These are phyloP conservation scores for Dictyostelium brefeldianum DNA, from an alignment of 78 protist species.

Conservation along the genomic window DNA sequence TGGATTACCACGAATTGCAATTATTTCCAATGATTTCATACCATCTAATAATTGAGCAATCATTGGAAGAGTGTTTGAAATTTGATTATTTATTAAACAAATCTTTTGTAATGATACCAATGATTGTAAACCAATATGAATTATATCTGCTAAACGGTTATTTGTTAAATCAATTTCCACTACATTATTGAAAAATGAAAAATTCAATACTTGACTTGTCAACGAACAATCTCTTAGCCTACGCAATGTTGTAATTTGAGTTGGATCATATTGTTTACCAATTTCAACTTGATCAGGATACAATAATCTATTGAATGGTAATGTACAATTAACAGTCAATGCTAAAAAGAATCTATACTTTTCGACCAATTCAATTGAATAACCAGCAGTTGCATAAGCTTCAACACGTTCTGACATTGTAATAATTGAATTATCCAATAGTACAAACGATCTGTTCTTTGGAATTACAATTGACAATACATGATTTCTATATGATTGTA, in stretches of 20 bases:
- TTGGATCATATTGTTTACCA: conserved; percentile 70
- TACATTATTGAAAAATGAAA: conserved; percentile 21
- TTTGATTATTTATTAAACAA: conserved; percentile 40
- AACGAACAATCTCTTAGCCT: conserved; percentile 39
- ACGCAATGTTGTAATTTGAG: conserved; percentile 25
- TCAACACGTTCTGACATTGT: conserved; percentile 54
- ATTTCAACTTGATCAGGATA: conserved; percentile 66
- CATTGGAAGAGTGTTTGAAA: conserved; percentile 24
- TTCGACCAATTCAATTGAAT: conserved; percentile 60
- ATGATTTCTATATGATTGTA: conserved; percentile 16
- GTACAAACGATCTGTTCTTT: conserved; percentile 41
- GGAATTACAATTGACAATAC: conserved; percentile 57
- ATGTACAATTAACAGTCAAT: conserved; percentile 47
- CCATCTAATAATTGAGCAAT: conserved; percentile 62
- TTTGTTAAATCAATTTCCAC: conserved; percentile 58
- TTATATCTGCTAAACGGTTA: conserved; percentile 30
- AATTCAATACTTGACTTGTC: conserved; percentile 3
- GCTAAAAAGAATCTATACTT: conserved; percentile 78
- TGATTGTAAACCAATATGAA: conserved; percentile 40
- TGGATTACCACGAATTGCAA: conserved; percentile 80
- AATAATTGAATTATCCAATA: conserved; percentile 39
- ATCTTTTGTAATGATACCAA: not conserved
- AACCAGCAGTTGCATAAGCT: conserved; percentile 28
- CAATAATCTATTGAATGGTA: conserved; percentile 28
- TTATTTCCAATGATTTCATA: conserved; percentile 37